Percentiles rank a stretch among this genome's conserved stretches.
These are phyloP conservation scores for Solanum corneliomulleri DNA, from an alignment of 257 asterid genomes.

Conservation along the genomic window DNA sequence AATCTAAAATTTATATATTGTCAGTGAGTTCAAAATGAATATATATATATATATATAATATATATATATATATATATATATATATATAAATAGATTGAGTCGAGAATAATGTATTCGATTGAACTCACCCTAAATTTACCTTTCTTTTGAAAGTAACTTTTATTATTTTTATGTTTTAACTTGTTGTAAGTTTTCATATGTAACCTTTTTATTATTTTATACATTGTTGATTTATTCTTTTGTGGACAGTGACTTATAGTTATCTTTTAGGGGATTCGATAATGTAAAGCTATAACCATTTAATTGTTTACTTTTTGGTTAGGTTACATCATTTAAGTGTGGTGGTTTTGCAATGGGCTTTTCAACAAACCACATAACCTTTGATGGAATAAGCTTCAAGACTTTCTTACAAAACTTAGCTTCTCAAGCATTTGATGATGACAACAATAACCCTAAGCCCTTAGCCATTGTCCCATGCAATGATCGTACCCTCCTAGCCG, in stretches of 20 bases:
- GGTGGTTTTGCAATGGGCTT: constrained; percentile 71
- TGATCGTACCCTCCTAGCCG: constrained; percentile 64
- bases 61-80: background rate
- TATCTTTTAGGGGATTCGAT: background rate
- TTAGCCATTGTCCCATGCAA: constrained; percentile 42
- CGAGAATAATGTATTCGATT: background rate
- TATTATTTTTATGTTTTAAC: too few relatives aligned
- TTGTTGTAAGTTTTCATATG: too few relatives aligned
- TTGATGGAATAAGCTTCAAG: constrained; percentile 69
- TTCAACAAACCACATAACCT: constrained; percentile 53
- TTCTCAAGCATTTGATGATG: constrained; percentile 64
- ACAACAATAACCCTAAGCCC: constrained; percentile 19
- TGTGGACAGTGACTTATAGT: background rate
- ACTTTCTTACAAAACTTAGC: constrained; percentile 61
- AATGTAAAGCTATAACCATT: background rate
- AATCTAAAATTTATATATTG: background rate
- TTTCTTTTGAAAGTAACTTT: background rate
- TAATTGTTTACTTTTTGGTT: background rate
- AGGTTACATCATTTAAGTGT: constrained; percentile 81
- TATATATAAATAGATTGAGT: background rate
- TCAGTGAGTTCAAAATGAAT: background rate
- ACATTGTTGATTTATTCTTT: background rate
- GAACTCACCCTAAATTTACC: background rate
- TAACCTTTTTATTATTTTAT: background rate
- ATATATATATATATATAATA: background rate